phyloP scores from a whole-genome alignment of 768 basidiomycete species.

The Leccinum fibrillosum region DNA sequence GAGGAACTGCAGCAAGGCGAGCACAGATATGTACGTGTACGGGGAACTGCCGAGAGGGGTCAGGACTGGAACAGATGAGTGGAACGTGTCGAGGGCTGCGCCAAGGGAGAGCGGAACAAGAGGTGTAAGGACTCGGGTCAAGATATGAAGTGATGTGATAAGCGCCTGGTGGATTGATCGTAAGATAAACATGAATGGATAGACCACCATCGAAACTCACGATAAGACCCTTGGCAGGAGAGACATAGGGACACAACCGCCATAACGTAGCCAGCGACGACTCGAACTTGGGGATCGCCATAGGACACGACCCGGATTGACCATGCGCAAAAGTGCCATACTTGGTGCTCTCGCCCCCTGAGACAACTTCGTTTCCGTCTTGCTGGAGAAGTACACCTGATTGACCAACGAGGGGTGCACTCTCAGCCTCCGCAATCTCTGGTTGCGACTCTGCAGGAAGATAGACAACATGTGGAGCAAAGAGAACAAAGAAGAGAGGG shows the following conservation, averaged over 20 bases:
- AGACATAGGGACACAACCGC: conserved; percentile 19
- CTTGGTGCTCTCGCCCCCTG: conserved; percentile 43
- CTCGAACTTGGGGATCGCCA: conserved; percentile 7
- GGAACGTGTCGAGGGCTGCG: conserved; percentile 26
- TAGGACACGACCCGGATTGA: conserved; percentile 7
- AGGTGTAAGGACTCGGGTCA: conserved; percentile 76
- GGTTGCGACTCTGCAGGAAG: conserved; percentile 28
- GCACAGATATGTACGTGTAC: conserved; percentile 69
- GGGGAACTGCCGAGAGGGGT: conserved; percentile 40
- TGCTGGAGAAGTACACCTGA: conserved; percentile 57
- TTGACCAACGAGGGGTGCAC: conserved; percentile 28
- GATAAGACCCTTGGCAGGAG: conserved; percentile 22
- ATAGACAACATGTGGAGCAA: conserved; percentile 65
- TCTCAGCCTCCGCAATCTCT: conserved; percentile 17
- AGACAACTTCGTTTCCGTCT: conserved; percentile 37
- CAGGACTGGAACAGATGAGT: conserved; percentile 17
- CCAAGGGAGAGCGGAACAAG: conserved; percentile 71
- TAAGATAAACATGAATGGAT: conserved; percentile 1
- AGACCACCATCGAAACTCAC: conserved; percentile 9
- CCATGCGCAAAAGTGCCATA: conserved; percentile 65
- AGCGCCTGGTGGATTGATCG: conserved; percentile 40
- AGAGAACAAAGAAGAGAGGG: conserved; percentile 57
- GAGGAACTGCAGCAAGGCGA: conserved; percentile 67
- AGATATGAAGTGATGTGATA: conserved; percentile 66
- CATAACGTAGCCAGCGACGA: conserved; percentile 17